Base-by-base conservation (phyloP, 2,329 filamentous ascomycete species). In the Didymella exigua region DNA sequence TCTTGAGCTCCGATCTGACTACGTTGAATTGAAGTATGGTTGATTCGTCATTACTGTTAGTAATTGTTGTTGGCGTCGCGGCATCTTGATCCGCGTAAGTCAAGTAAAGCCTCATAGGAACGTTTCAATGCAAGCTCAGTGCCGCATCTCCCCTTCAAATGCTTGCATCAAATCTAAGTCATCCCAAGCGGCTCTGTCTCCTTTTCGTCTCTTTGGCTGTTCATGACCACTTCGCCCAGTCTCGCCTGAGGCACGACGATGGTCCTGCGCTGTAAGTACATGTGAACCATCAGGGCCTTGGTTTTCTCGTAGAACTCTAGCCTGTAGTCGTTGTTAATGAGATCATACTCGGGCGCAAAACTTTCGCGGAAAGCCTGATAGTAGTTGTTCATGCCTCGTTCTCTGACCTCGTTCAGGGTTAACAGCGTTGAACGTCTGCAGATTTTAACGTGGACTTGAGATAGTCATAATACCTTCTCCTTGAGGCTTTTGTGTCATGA, bases 231-330 rank as follows among this genome's bases (percentile, higher is more conserved):
- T 14, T 36, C 36, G 18, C 29, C 11, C 13, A 16, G 11, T 6
- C 34, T 41, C 1, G 21, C 11, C 26, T 40, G 49, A 27, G 49
- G 34, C 21, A 33, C n/a, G 5, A 16, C 19, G 9, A 41, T 3
- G 13, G 29, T 14, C 6, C 49, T 34, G 16, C 27, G 49, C 23
- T 40, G 49, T 7, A 42, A 53, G 16, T 33, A 47, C 42, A 42
- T 53, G 5, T 53, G 49, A n/a, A 47, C 42, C 49, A 46, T 47
- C 23, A 53, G 14, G 6, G 21, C 42, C 14, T 42, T 53, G 5
- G 49, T 53, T 29, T 53, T 53, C 29, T 53, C 49, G 11, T 53
- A 53, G 23, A 53, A 47, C 1, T 47, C 49, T n/a, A 46, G 21
- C 9, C 36, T 27, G 11, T 14, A 46, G 9, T 33, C 42, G 14